phyloP scores from a whole-genome alignment of 2,329 filamentous ascomycete species.

The Arachnopeziza araneosa region DNA sequence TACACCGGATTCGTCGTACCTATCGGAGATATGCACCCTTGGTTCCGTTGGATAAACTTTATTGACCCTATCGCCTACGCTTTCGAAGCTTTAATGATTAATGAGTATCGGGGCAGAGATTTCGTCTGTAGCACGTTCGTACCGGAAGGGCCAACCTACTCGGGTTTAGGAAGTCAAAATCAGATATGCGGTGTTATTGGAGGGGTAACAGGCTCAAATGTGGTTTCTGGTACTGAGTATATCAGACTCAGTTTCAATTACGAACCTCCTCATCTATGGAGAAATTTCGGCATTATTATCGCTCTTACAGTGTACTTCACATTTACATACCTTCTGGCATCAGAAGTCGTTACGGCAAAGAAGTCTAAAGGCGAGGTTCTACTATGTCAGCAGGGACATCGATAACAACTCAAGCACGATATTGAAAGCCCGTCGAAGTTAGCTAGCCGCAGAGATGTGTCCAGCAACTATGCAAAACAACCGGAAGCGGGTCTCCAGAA shows the following conservation, averaged over 20 bases:
- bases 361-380: constrained; percentile 73
- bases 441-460: neutral
- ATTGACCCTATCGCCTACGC: constrained; percentile 56
- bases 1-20: constrained; percentile 38
- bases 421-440: neutral
- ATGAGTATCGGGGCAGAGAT: constrained; percentile 52
- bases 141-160: constrained; percentile 14
- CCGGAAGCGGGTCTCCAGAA: constrained; percentile 52
- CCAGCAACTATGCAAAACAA: constrained; percentile 41
- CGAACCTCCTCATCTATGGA: constrained; percentile 53
- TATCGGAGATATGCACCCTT: constrained; percentile 60
- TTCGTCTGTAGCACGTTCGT: constrained; percentile 17
- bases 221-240: constrained; percentile 54
- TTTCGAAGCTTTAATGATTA: constrained; percentile 75
- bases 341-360: constrained; percentile 48
- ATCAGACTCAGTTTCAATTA: constrained; percentile 52
- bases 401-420: neutral
- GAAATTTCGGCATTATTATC: constrained; percentile 62
- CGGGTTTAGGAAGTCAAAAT: constrained; percentile 4
- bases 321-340: constrained; percentile 54
- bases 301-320: constrained; percentile 59
- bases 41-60: constrained; percentile 79
- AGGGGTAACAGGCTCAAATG: constrained; percentile 43
- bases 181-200: constrained; percentile 53
- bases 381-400: constrained; percentile 58